Evolutionary conservation across 1,284 basidiomycete genomes (phyloP).

Genomic region (Trichosporon ovoides): DNA sequence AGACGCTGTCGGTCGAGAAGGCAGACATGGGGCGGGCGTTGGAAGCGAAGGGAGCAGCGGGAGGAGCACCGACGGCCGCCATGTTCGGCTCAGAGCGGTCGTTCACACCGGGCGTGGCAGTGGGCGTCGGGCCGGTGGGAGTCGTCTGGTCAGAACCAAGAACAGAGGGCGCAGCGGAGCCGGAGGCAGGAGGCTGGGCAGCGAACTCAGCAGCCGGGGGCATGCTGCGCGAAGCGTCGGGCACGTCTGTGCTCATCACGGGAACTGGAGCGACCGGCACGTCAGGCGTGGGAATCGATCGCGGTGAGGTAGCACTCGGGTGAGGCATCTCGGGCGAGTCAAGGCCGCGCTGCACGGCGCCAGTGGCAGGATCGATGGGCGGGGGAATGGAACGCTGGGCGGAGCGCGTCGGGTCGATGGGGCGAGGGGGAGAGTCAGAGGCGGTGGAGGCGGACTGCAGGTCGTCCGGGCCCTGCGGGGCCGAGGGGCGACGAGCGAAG

Average conservation of each 20-base stretch:
- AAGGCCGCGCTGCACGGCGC: neutral
- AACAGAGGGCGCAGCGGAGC: neutral
- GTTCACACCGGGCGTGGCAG: neutral
- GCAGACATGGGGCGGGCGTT: neutral
- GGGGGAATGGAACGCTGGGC: neutral
- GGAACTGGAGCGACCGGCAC: neutral
- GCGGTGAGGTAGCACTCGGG: neutral
- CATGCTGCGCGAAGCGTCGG: too few relatives aligned
- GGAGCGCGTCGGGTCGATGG: neutral
- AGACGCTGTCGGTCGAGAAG: slow-evolving; percentile 5
- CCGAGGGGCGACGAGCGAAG: neutral
- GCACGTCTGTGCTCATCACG: too few relatives aligned
- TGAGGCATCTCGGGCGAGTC: slow-evolving; percentile 6
- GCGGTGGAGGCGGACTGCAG: neutral
- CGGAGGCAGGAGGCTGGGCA: too few relatives aligned
- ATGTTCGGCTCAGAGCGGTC: neutral
- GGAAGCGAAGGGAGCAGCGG: neutral
- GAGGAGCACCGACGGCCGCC: neutral
- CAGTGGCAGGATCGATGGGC: neutral
- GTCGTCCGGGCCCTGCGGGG: neutral
- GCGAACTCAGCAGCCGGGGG: too few relatives aligned
- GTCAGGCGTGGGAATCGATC: neutral
- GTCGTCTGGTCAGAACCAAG: neutral
- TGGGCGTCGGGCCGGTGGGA: neutral
- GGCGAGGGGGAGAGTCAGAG: neutral